Evolutionary conservation across 257 asterid species (phyloP).

Genomic region (Gentiana macrophylla): DNA sequence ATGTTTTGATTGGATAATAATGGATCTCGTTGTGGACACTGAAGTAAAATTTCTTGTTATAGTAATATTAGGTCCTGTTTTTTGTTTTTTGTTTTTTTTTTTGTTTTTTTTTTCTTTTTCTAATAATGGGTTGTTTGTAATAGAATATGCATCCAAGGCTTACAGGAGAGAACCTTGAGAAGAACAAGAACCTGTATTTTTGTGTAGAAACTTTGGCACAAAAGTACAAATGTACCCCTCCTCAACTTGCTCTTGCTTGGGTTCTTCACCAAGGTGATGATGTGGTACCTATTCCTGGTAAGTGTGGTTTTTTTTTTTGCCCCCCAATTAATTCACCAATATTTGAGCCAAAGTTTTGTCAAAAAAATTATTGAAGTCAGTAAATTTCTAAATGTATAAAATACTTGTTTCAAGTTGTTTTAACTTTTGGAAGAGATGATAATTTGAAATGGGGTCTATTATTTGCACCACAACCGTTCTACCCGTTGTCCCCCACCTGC

Average conservation of each 20-base stretch:
- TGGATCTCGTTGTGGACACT: background rate
- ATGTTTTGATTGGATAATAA: too few relatives aligned
- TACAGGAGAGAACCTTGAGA: slow-evolving; percentile 50
- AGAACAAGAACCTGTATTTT: slow-evolving; percentile 43
- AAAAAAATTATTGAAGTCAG: too few relatives aligned
- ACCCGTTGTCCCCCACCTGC: too few relatives aligned
- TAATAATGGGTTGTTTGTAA: background rate
- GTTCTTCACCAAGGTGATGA: slow-evolving; percentile 50
- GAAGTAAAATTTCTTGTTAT: too few relatives aligned
- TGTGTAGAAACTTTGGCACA: slow-evolving; percentile 37
- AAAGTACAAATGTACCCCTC: slow-evolving; percentile 42
- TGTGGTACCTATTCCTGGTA: slow-evolving; percentile 51
- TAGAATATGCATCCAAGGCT: slow-evolving; percentile 44
- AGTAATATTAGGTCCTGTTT: background rate
- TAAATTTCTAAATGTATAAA: too few relatives aligned
- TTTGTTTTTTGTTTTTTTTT: background rate
- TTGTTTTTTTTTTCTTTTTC: background rate
- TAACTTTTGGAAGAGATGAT: too few relatives aligned
- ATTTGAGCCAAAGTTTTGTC: too few relatives aligned
- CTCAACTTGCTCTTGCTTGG: slow-evolving; percentile 60
- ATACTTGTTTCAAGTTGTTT: too few relatives aligned
- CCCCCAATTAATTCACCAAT: too few relatives aligned
- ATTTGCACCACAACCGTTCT: too few relatives aligned
- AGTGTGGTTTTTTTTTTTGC: background rate
- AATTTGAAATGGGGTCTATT: too few relatives aligned